Evolutionary conservation across 345 rosid species (phyloP), one percentile per base, ranked within the genome.

Genomic region (Jatropha curcas): DNA sequence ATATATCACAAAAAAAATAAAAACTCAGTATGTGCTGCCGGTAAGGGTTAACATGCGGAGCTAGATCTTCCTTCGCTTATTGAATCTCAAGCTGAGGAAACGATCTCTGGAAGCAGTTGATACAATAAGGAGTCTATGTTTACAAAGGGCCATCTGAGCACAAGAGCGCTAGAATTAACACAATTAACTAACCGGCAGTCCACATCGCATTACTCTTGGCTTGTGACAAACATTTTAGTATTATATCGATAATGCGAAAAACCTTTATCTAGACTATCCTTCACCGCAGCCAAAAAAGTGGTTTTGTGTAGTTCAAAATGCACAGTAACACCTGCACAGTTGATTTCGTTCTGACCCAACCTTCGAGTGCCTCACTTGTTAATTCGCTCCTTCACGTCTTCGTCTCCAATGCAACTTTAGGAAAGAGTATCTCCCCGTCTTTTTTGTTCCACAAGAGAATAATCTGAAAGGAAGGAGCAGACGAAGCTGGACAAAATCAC

Each of bases 401-500:
- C 96, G 76, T 92, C 90, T 97, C 96, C n/a, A n/a, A 92, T 78
- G 92, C 98, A 77, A 94, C 97, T n/a, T n/a, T 24, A 94, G 84
- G 82, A 35, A 84, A 61, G 90, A 84, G 9, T n/a, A n/a, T n/a
- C n/a, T 88, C 94, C 67, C 98, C 97, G 3, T 92, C 98, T 86
- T 90, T 90, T 93, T 94, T 68, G 92, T 88, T 73, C 98, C 98
- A 74, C 94, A 92, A 76, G 98, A 92, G 78, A 92, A 92, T 78
- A 92, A 79, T 83, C 98, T 93, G 82, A 71, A 76, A 69, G 31
- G 56, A 80, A 31, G 25, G 65, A 68, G n/a, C 48, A 65, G 39
- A 66, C 65, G 46, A n/a, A n/a, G n/a, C n/a, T n/a, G 16, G 45
- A 72, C 50, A 33, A n/a, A 61, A n/a, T n/a, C 24, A 56, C 31